A percentile compares a stretch with the other conserved stretches of the same genome.
Evolutionary conservation across 2,329 filamentous ascomycete genomes (phyloP).

Genomic region (Fusarium clavum): DNA sequence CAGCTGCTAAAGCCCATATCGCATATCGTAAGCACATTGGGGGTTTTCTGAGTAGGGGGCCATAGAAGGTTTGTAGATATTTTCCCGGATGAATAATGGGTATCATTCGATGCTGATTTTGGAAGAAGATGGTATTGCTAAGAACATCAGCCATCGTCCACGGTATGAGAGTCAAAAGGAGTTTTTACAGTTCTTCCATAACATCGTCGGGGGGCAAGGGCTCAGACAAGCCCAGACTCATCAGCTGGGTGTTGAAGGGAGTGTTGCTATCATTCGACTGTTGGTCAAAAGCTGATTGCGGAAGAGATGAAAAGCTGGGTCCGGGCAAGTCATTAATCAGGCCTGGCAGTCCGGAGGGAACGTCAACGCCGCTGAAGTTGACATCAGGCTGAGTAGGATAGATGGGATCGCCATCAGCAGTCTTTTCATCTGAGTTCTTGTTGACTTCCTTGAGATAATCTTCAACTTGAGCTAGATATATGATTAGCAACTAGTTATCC

Average conservation of each 20-base stretch:
- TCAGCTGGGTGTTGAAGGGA: conserved; percentile 60
- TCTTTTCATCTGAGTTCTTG: conserved; percentile 47
- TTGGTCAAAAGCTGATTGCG: conserved; percentile 23
- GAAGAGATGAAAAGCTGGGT: conserved; percentile 28
- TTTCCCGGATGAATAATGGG: conserved; percentile 83
- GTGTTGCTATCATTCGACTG: conserved; percentile 17
- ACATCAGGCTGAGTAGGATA: conserved; percentile 26
- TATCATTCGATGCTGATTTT: conserved; percentile 75
- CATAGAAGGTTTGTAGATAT: conserved; percentile 80
- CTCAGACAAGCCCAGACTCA: conserved; percentile 84
- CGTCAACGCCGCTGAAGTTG: conserved; percentile 23
- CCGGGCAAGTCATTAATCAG: conserved; percentile 7
- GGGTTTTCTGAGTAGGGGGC: conserved; percentile 78
- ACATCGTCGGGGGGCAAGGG: conserved; percentile 81
- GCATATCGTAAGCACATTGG: conserved; percentile 86
- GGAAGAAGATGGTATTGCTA: conserved; percentile 81
- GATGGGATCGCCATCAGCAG: conserved; percentile 44
- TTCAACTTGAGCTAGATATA: conserved; percentile 78
- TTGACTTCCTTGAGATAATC: conserved; percentile 77
- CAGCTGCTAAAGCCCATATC: conserved; percentile 85
- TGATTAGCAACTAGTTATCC: conserved; percentile 17
- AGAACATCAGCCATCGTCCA: conserved; percentile 9
- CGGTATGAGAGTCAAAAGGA: not conserved
- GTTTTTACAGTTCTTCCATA: conserved; percentile 81
- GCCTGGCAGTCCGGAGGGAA: conserved; percentile 11